phyloP scores from a whole-genome alignment of 495 filamentous ascomycete species.

The Penicillium cinerascens region DNA sequence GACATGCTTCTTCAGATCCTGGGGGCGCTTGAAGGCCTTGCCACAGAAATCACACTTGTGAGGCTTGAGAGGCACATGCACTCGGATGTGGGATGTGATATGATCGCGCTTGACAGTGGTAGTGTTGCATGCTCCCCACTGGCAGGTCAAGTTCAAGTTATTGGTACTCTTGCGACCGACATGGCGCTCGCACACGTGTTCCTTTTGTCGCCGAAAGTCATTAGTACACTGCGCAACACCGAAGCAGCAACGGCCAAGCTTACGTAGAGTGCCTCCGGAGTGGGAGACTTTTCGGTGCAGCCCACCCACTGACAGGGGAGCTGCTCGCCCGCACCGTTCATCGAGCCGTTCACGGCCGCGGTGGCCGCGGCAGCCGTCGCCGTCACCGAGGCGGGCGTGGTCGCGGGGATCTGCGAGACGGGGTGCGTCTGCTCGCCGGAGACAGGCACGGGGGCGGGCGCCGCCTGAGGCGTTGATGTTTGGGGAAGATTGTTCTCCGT shows the following conservation, averaged over 20 bases:
- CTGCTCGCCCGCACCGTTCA: slow-evolving; percentile 49
- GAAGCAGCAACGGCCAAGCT: slow-evolving; percentile 30
- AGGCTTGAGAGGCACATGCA: slow-evolving; percentile 96
- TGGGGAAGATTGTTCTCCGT: slow-evolving; percentile 21
- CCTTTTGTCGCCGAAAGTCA: slow-evolving; percentile 47
- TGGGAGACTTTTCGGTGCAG: slow-evolving; percentile 76
- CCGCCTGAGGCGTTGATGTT: slow-evolving; percentile 21
- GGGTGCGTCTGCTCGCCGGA: slow-evolving; percentile 22
- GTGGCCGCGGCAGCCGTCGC: slow-evolving; percentile 43
- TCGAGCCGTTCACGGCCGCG: slow-evolving; percentile 39
- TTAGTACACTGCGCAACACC: background rate
- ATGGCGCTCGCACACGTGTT: slow-evolving; percentile 97
- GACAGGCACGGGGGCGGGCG: slow-evolving; percentile 27
- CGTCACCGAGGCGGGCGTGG: slow-evolving; percentile 30
- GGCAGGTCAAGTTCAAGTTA: slow-evolving; percentile 95
- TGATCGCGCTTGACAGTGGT: slow-evolving; percentile 99
- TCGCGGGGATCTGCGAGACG: slow-evolving; percentile 17
- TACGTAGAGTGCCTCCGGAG: slow-evolving; percentile 87
- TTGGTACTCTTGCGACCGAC: slow-evolving; percentile 98
- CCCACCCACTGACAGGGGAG: slow-evolving; percentile 82
- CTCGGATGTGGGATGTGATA: slow-evolving; percentile 98
- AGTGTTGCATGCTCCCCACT: slow-evolving; percentile 93
- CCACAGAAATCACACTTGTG: slow-evolving; percentile 98
- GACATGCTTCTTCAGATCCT: slow-evolving; percentile 99
- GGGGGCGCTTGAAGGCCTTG: slow-evolving; percentile 98